These are phyloP conservation scores for Mycena galericulata DNA, from an alignment of 768 basidiomycete genomes.

Conservation along the genomic window DNA sequence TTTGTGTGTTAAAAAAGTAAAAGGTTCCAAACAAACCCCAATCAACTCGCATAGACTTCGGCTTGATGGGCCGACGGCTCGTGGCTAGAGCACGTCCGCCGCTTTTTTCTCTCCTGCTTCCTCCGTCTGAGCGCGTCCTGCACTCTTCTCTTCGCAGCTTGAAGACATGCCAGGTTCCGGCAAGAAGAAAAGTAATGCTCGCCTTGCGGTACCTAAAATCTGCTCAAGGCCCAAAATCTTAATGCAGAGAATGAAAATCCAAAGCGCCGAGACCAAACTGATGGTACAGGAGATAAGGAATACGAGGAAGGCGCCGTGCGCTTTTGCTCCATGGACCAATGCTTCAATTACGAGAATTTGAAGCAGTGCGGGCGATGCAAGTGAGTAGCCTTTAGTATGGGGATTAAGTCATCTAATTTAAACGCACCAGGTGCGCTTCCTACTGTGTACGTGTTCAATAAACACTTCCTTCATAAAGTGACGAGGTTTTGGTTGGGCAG, in stretches of 20 bases:
- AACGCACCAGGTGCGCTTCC: not conserved
- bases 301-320: conserved; percentile 12
- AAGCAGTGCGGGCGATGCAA: conserved; percentile 20
- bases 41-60: too few species aligned
- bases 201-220: not conserved
- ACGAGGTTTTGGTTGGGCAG: not conserved
- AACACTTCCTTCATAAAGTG: not conserved
- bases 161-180: not conserved
- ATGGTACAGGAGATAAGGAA: conserved; percentile 4
- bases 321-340: conserved; percentile 16
- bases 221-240: not conserved
- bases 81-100: too few species aligned
- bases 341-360: conserved; percentile 15
- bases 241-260: not conserved
- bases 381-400: not conserved
- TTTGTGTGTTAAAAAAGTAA: too few species aligned
- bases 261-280: conserved; percentile 29
- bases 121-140: too few species aligned
- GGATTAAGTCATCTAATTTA: too few species aligned
- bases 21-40: too few species aligned
- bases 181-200: not conserved
- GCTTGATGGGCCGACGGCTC: too few species aligned
- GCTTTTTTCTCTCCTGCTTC: too few species aligned
- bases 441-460: conserved; percentile 11
- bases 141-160: too few species aligned